Percentiles rank a stretch among this genome's conserved stretches.
phyloP scores from a whole-genome alignment of 2,329 filamentous ascomycete genomes.

The Didymella segeticola region DNA sequence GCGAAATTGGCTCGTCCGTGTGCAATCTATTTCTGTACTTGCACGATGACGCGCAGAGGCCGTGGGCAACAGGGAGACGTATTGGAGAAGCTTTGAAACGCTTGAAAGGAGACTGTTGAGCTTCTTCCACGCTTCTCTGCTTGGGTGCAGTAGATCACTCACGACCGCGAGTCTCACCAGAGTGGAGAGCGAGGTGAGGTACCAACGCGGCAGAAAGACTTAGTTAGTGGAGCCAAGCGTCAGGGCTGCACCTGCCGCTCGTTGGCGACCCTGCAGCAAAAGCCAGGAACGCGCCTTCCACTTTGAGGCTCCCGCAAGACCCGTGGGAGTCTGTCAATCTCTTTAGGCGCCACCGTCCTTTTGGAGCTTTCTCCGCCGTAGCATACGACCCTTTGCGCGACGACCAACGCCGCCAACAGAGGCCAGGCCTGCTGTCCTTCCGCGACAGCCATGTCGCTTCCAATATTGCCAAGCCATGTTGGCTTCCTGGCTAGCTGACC shows the following conservation, averaged over 20 bases:
- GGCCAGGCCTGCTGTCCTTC: constrained; percentile 3
- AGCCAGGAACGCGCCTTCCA: constrained; percentile 2
- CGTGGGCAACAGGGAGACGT: constrained; percentile 1
- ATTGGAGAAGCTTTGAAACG: constrained; percentile 6
- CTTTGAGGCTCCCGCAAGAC: constrained; percentile 6
- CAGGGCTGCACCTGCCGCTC: constrained; percentile 2
- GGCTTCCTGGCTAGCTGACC: constrained; percentile 5
- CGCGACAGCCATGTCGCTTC: constrained; percentile 8
- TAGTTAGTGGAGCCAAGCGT: not conserved
- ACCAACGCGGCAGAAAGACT: constrained; percentile 2
- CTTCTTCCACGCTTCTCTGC: not conserved
- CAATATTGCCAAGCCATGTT: constrained; percentile 14
- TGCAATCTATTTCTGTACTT: constrained; percentile 12
- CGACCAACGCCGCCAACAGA: not conserved
- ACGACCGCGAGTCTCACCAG: not conserved
- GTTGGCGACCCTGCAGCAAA: constrained; percentile 1
- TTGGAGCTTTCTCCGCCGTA: constrained; percentile 4
- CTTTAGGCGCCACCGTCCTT: constrained; percentile 5
- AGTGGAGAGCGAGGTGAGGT: not conserved
- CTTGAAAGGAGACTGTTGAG: not conserved
- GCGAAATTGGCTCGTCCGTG: constrained; percentile 23
- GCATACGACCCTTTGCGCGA: constrained; percentile 4
- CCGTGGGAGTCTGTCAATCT: not conserved
- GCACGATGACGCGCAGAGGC: constrained; percentile 10
- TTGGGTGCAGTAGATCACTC: not conserved